phyloP scores from a whole-genome alignment of 306 rosid genomes.

The Cucurbita moschata region DNA sequence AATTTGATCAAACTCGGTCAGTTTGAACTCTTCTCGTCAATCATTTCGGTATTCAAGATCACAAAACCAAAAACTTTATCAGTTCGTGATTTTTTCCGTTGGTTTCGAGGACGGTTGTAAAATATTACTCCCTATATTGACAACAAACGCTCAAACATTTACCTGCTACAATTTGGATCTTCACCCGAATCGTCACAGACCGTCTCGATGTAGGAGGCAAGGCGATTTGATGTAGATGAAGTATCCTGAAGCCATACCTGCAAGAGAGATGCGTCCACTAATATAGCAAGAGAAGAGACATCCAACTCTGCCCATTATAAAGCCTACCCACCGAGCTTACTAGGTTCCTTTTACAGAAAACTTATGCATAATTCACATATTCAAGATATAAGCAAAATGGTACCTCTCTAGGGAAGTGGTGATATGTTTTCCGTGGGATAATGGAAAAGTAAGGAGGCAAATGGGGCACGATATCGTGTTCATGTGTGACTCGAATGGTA shows the following conservation, averaged over 20 bases:
- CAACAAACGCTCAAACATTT: conserved; percentile 1
- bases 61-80: neutral
- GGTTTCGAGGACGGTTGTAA: neutral
- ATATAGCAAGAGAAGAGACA: neutral
- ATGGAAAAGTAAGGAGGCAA: conserved; percentile 75
- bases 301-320: neutral
- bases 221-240: conserved; percentile 41
- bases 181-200: conserved; percentile 85
- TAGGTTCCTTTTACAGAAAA: neutral
- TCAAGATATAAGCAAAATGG: neutral
- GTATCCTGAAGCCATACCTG: conserved; percentile 85
- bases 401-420: conserved; percentile 96
- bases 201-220: conserved; percentile 41
- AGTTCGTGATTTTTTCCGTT: neutral
- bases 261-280: neutral
- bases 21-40: neutral
- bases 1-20: neutral
- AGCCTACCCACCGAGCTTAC: neutral
- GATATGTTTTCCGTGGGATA: conserved; percentile 80
- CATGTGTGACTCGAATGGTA: conserved; percentile 51
- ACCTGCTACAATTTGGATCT: conserved; percentile 96
- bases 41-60: neutral
- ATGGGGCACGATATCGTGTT: conserved; percentile 70
- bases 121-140: neutral
- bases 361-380: neutral